Evolutionary conservation across 208 protist species (phyloP), one percentile per base, ranked within the genome.

Genomic region (Angomonas desouzai): DNA sequence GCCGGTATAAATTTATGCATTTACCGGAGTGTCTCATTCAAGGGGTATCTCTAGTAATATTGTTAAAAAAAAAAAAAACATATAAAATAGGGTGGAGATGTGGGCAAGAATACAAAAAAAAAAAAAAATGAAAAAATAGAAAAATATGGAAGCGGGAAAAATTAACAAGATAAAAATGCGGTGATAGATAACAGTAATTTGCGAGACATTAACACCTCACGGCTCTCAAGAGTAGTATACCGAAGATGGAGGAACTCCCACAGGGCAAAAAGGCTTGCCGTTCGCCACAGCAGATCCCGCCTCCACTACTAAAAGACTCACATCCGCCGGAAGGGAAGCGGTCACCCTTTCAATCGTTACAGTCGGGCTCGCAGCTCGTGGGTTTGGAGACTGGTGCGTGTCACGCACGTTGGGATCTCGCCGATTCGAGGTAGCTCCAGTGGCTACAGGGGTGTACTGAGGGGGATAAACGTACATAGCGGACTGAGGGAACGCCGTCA

Each of bases 71-170:
- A 68, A 73, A 43, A 51, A 51, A 51, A 51, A 51, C 4, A 36
- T 29, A 55, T 38, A 25, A 43, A 48, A 60, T 1, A 68, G 60
- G n/a, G n/a, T n/a, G n/a, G n/a, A n/a, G n/a, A n/a, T n/a, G n/a
- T n/a, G n/a, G n/a, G n/a, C n/a, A n/a, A n/a, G 20, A 55, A n/a
- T 56, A 53, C 29, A 32, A 27, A 28, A 23, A 65, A 27, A 68
- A 73, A 43, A 51, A 51, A 51, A 51, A 51, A 51, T 48, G 56
- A 55, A 47, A 25, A 43, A 48, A 60, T 1, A 68, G 60, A 62
- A 56, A 40, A 32, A 32, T 9, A 13, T 40, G 47, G 45, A 22
- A 28, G 10, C 51, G 36, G 36, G 23, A 33, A 55, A 64, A 48
- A 64, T n/a, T n/a, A n/a, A 34, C 38, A 48, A 49, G 48, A 0